phyloP scores from a whole-genome alignment of 139 green algal species.

The Auxenochlorella pyrenoidosa region DNA sequence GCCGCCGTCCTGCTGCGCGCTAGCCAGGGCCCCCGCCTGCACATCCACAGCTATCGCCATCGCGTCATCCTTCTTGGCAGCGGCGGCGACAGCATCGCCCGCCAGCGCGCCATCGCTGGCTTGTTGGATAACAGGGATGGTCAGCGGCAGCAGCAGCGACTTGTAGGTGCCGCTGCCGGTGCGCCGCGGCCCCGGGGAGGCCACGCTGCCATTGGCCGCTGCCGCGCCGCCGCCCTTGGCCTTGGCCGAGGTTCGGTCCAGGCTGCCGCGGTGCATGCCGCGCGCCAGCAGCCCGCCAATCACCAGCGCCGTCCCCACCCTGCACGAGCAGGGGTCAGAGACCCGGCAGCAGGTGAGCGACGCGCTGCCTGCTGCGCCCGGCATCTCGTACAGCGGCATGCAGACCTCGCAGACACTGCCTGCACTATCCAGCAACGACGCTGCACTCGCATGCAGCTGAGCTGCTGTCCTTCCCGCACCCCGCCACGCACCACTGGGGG shows the following conservation, averaged over 20 bases:
- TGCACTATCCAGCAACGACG: no score
- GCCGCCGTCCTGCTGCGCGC: neutral
- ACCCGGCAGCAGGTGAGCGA: neutral
- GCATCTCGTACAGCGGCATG: neutral
- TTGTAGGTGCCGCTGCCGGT: neutral
- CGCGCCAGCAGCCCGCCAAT: slow-evolving; percentile 39
- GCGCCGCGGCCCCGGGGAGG: neutral
- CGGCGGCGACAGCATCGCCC: neutral
- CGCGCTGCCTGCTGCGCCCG: neutral
- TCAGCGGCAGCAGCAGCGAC: neutral
- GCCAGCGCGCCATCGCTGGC: neutral
- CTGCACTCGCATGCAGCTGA: neutral
- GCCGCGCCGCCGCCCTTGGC: neutral
- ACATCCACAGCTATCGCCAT: slow-evolving; percentile 1
- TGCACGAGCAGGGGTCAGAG: neutral
- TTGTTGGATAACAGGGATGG: neutral
- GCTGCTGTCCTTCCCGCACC: neutral
- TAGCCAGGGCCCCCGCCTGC: neutral
- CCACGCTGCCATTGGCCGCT: neutral
- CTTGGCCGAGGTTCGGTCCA: slow-evolving; percentile 4
- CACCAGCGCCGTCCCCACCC: slow-evolving; percentile 33
- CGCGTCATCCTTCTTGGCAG: neutral
- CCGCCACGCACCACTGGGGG: slow-evolving; percentile 65
- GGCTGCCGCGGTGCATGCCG: slow-evolving; percentile 29
- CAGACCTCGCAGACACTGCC: neutral